Conservation (phyloP, 176 grass and related monocot genomes). For the Aegilops tauschii region DNA sequence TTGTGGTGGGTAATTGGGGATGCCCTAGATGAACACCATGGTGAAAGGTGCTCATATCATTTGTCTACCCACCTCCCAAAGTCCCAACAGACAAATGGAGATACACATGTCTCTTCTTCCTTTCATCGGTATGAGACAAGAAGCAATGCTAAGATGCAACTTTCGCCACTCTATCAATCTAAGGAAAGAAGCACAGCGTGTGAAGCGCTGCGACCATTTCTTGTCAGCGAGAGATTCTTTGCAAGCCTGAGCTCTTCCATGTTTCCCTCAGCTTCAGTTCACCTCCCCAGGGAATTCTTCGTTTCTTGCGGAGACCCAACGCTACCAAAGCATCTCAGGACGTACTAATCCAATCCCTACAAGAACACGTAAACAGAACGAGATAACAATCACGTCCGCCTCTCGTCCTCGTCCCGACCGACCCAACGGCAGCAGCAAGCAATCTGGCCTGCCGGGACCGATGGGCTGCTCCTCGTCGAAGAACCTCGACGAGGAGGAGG, state of each 20-base stretch:
- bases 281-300: constrained; percentile 50
- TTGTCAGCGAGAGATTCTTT: constrained; percentile 29
- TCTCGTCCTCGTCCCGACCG: neutral
- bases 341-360: neutral
- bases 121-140: no score
- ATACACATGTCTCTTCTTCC: no score
- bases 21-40: no score
- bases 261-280: constrained; percentile 33
- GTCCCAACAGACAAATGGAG: no score
- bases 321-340: constrained; percentile 17
- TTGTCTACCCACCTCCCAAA: no score
- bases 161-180: neutral
- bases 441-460: neutral
- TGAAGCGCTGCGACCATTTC: neutral
- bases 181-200: neutral
- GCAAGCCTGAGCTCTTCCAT: neutral
- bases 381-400: neutral
- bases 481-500: constrained; percentile 75
- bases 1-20: no score
- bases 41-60: no score
- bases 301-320: constrained; percentile 40
- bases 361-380: neutral
- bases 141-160: no score
- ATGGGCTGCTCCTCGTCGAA: constrained; percentile 94
- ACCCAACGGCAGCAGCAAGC: neutral